phyloP scores from a whole-genome alignment of 2,329 filamentous ascomycete species.

The Alternaria atra region DNA sequence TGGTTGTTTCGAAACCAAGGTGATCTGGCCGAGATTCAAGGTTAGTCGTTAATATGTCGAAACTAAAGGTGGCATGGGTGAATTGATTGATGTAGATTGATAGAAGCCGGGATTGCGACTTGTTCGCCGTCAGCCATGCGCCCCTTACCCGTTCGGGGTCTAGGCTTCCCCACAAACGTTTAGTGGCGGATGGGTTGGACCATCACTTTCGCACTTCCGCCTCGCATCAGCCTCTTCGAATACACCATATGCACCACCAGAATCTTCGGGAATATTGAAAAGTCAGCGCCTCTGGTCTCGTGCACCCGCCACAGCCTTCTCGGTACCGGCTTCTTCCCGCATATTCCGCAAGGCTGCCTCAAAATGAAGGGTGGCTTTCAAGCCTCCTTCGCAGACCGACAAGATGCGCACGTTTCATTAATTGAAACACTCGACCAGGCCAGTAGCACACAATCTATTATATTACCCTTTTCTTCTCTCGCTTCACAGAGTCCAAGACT shows the following conservation, averaged over 20 bases:
- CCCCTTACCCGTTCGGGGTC: slow-evolving; percentile 19
- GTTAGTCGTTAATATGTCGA: slow-evolving; percentile 41
- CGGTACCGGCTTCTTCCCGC: slow-evolving; percentile 16
- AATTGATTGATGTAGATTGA: slow-evolving; percentile 51
- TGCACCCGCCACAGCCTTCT: slow-evolving; percentile 12
- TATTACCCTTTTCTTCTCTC: slow-evolving; percentile 30
- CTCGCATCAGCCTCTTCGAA: slow-evolving; percentile 24
- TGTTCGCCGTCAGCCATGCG: slow-evolving; percentile 31
- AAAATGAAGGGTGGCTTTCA: slow-evolving; percentile 26
- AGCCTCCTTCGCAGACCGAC: slow-evolving; percentile 1
- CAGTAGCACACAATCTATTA: slow-evolving; percentile 45
- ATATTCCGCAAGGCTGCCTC: slow-evolving; percentile 29
- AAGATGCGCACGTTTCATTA: slow-evolving; percentile 30
- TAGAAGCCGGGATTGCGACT: slow-evolving; percentile 40
- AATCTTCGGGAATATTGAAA: slow-evolving; percentile 33
- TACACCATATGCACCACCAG: slow-evolving; percentile 29
- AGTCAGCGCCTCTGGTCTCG: slow-evolving; percentile 5
- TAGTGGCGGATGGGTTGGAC: slow-evolving; percentile 20
- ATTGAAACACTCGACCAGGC: slow-evolving; percentile 35
- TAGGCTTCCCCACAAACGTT: slow-evolving; percentile 28
- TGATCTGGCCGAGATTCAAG: slow-evolving; percentile 36
- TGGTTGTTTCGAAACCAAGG: slow-evolving; percentile 27
- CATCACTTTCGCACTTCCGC: slow-evolving; percentile 22
- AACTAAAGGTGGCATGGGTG: slow-evolving; percentile 31
- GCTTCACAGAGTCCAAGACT: slow-evolving; percentile 18